phyloP scores from a whole-genome alignment of 768 basidiomycete species.

The Tulasnella sp. region DNA sequence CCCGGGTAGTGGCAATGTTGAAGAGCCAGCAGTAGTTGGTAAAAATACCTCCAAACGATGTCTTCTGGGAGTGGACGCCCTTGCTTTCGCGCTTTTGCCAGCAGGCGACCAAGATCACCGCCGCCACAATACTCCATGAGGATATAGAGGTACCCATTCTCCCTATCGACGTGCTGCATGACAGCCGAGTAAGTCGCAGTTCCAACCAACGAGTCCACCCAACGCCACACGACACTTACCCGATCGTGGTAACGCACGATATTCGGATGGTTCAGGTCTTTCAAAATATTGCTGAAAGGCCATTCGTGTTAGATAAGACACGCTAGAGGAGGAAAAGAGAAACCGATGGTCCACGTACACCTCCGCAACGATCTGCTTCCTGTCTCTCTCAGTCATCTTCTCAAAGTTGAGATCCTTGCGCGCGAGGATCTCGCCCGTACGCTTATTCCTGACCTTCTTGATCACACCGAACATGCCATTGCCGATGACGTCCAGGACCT shows the following conservation, averaged over 20 bases:
- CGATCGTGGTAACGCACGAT: conserved; percentile 94
- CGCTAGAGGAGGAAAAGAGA: not conserved
- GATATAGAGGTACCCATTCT: conserved; percentile 85
- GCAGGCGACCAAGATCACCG: conserved; percentile 68
- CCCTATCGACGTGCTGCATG: conserved; percentile 62
- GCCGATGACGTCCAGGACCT: conserved; percentile 82
- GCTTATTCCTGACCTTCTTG: conserved; percentile 77
- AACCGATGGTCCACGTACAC: conserved; percentile 50
- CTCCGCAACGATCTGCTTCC: conserved; percentile 95
- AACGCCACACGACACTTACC: conserved; percentile 21
- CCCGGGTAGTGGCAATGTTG: conserved; percentile 85
- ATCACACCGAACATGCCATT: conserved; percentile 98
- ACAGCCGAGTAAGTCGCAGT: conserved; percentile 19
- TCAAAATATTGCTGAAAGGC: conserved; percentile 79
- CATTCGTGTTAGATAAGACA: too few species aligned
- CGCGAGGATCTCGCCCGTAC: conserved; percentile 78
- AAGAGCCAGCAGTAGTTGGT: conserved; percentile 81
- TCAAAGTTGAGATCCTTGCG: conserved; percentile 96
- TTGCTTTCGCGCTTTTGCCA: conserved; percentile 10
- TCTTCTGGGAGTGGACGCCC: conserved; percentile 77
- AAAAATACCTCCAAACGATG: conserved; percentile 89
- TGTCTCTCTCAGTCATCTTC: conserved; percentile 88
- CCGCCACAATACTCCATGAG: conserved; percentile 99
- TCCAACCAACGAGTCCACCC: conserved; percentile 16
- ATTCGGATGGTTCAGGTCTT: conserved; percentile 88